Evolutionary conservation across 2,329 filamentous ascomycete species (phyloP).

Genomic region (Cadophora gregata): DNA sequence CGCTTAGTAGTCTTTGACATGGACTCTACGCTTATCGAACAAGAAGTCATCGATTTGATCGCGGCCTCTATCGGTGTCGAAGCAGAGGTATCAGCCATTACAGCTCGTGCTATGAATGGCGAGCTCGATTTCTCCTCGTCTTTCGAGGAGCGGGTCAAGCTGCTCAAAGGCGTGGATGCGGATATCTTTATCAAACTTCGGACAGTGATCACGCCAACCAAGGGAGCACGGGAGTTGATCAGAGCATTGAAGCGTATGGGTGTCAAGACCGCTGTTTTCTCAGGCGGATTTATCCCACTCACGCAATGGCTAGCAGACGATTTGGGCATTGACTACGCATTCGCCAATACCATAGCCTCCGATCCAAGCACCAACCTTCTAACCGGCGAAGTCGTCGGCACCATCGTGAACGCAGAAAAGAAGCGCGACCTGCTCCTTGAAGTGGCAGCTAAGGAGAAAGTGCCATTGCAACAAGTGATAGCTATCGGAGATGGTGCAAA

Average conservation of each 20-base stretch:
- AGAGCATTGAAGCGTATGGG: slow-evolving; percentile 77
- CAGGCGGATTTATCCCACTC: slow-evolving; percentile 89
- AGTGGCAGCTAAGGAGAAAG: slow-evolving; percentile 71
- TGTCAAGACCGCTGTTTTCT: slow-evolving; percentile 87
- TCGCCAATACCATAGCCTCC: slow-evolving; percentile 82
- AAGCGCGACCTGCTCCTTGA: slow-evolving; percentile 75
- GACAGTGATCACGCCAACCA: slow-evolving; percentile 77
- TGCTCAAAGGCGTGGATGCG: slow-evolving; percentile 81
- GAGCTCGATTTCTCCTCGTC: slow-evolving; percentile 91
- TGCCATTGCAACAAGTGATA: slow-evolving; percentile 70
- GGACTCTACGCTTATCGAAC: slow-evolving; percentile 96
- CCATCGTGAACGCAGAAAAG: slow-evolving; percentile 77
- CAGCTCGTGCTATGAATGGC: slow-evolving; percentile 91
- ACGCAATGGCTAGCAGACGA: slow-evolving; percentile 84
- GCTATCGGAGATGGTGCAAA: slow-evolving; percentile 85
- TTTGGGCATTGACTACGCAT: slow-evolving; percentile 84
- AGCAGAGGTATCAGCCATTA: slow-evolving; percentile 85
- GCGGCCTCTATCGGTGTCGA: slow-evolving; percentile 85
- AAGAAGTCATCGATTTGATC: slow-evolving; percentile 97
- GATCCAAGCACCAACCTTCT: slow-evolving; percentile 60
- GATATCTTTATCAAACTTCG: slow-evolving; percentile 81
- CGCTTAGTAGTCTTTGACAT: slow-evolving; percentile 96
- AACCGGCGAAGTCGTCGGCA: slow-evolving; percentile 74
- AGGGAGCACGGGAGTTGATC: slow-evolving; percentile 78
- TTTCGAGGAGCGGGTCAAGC: slow-evolving; percentile 77